These are phyloP conservation scores for Xerocomellus chrysenteron DNA, from an alignment of 768 basidiomycete species.

Conservation along the genomic window DNA sequence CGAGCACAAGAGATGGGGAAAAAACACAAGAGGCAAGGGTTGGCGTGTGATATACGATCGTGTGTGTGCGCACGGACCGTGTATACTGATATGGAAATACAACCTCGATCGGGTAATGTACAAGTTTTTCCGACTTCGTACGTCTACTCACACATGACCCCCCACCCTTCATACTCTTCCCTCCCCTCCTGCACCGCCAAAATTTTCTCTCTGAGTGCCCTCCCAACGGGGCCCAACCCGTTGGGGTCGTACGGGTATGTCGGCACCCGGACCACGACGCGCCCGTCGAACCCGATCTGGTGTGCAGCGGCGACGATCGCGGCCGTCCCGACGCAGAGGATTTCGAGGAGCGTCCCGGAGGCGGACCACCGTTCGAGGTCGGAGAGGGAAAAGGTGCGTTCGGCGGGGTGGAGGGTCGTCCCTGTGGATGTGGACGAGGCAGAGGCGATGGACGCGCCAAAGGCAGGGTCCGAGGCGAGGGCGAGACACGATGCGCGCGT, in stretches of 20 bases:
- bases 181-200: slow-evolving; percentile 74
- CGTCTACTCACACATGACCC: slow-evolving; percentile 36
- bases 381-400: slow-evolving; percentile 57
- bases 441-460: slow-evolving; percentile 22
- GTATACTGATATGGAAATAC: background rate
- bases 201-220: slow-evolving; percentile 69
- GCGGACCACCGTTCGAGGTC: slow-evolving; percentile 56
- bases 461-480: slow-evolving; percentile 64
- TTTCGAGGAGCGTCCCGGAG: slow-evolving; percentile 70
- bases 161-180: slow-evolving; percentile 63
- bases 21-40: no score
- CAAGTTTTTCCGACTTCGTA: no score
- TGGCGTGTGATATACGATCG: background rate
- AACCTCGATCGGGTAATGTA: no score
- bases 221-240: slow-evolving; percentile 57
- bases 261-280: slow-evolving; percentile 63
- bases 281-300: slow-evolving; percentile 69
- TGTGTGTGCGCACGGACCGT: background rate
- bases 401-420: slow-evolving; percentile 45
- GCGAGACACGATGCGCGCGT: slow-evolving; percentile 83
- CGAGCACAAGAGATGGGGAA: slow-evolving; percentile 82
- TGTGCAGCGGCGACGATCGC: slow-evolving; percentile 72
- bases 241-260: slow-evolving; percentile 39
- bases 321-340: slow-evolving; percentile 85
- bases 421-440: background rate